A percentile compares a stretch with the other conserved stretches of the same genome.
Evolutionary conservation across 371 early-diverging fungal genomes (phyloP).

Genomic region (Basidiobolus meristosporus): DNA sequence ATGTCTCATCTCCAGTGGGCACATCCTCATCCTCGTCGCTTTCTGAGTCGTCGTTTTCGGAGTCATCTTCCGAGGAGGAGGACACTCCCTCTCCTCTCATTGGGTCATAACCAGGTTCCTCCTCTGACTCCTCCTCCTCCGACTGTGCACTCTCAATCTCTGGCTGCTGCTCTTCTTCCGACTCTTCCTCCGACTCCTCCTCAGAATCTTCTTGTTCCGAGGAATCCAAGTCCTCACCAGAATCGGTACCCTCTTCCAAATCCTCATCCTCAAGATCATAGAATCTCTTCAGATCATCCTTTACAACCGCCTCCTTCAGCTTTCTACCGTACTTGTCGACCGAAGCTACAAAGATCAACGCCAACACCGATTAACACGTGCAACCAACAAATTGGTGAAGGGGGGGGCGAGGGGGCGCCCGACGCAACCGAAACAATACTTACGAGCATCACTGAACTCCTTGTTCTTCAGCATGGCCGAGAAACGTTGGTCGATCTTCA

Average conservation of each 20-base stretch:
- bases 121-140: slow-evolving; percentile 12
- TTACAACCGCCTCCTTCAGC: slow-evolving; percentile 18
- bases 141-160: slow-evolving; percentile 7
- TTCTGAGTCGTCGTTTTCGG: slow-evolving; percentile 22
- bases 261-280: slow-evolving; percentile 36
- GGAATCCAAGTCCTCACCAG: slow-evolving; percentile 2
- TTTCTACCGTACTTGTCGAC: slow-evolving; percentile 82
- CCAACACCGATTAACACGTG: too few species aligned
- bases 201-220: slow-evolving; percentile 21
- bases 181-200: slow-evolving; percentile 20
- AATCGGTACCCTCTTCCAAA: slow-evolving; percentile 9
- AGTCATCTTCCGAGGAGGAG: slow-evolving; percentile 35
- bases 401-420: not conserved
- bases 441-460: slow-evolving; percentile 50
- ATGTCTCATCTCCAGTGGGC: slow-evolving; percentile 68
- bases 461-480: slow-evolving; percentile 52
- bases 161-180: slow-evolving; percentile 6
- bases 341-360: slow-evolving; percentile 25
- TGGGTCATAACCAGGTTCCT: slow-evolving; percentile 29
- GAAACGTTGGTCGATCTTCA: slow-evolving; percentile 83
- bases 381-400: not conserved
- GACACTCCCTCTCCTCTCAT: slow-evolving; percentile 71
- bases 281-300: slow-evolving; percentile 28
- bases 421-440: slow-evolving; percentile 5
- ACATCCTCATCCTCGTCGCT: slow-evolving; percentile 26